Base-by-base conservation (phyloP, 495 filamentous ascomycete species). In the Podospora sp. region DNA sequence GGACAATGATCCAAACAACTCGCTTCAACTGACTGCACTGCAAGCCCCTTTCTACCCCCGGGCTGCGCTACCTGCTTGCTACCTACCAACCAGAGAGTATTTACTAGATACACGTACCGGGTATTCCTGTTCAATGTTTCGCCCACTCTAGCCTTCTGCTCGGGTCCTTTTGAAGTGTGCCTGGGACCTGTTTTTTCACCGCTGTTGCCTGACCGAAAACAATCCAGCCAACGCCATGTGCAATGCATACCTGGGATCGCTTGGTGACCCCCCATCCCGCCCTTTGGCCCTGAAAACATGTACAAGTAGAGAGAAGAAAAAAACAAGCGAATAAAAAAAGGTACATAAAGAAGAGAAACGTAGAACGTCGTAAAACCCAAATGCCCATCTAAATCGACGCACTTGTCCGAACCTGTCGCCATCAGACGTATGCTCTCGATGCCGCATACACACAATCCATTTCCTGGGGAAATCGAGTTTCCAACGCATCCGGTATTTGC, bases 371-470 rank as follows among this genome's bases (percentile, higher is more conserved):
- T 46, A 46, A 18, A 46, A 2, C 2, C 2, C 2, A 18, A 46
- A 46, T 46, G 5, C 9, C 9, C 40, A 25, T 55, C 11, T 24
- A 21, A 29, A 12, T 55, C 55, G 27, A 56, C 49, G 62, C 12
- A 20, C 35, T 18, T 63, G 18, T 1, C 14, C 35, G n/a, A n/a
- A n/a, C n/a, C n/a, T n/a, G n/a, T n/a, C n/a, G n/a, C n/a, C n/a
- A n/a, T 6, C 12, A 36, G 33, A 60, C 20, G 27, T 57, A 9
- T 2, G 25, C 33, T 21, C 49, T 58, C 16, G 66, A 56, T 27
- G 64, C 58, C 6, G 65, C 33, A 33, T 74, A 75, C n/a, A 75
- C 68, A 40, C 60, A 72, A 40, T 75, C 73, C 73, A 75, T 75
- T 57, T 75, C 69, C 20, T 55, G 57, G 9, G 72, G 65, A 33